Percentiles rank a stretch among this genome's conserved stretches.
Evolutionary conservation across 305 asterid genomes (phyloP).

Genomic region (Striga hermonthica): DNA sequence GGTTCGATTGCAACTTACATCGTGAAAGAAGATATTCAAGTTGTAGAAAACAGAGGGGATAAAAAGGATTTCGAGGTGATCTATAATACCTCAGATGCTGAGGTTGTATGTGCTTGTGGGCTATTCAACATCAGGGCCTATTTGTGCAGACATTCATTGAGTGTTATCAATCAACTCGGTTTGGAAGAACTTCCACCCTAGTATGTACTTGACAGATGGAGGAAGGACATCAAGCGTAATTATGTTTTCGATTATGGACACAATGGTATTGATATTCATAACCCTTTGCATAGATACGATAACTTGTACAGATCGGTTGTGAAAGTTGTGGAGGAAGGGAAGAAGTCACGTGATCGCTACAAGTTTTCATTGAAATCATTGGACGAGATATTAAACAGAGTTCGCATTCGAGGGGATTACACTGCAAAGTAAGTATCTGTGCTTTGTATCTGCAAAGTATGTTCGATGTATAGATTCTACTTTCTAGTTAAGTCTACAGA

Average conservation of each 20-base stretch:
- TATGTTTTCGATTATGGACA: constrained; percentile 35
- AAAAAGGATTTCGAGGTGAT: constrained; percentile 47
- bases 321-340: constrained; percentile 52
- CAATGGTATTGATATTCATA: constrained; percentile 36
- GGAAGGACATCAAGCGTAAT: constrained; percentile 44
- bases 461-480: too few relatives aligned
- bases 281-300: constrained; percentile 52
- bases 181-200: constrained; percentile 53
- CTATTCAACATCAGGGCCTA: constrained; percentile 57
- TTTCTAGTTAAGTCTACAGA: too few relatives aligned
- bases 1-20: constrained; percentile 37
- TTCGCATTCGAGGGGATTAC: constrained; percentile 33
- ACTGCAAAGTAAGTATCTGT: too few relatives aligned
- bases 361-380: constrained; percentile 40
- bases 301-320: constrained; percentile 40
- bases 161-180: constrained; percentile 49
- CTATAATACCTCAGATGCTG: constrained; percentile 40
- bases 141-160: constrained; percentile 54
- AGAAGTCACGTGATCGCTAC: constrained; percentile 44
- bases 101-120: constrained; percentile 43
- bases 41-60: constrained; percentile 36
- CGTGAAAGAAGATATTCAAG: constrained; percentile 43
- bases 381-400: constrained; percentile 43
- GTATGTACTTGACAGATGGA: constrained; percentile 56
- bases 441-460: too few relatives aligned